Evolutionary conservation across 2,329 filamentous ascomycete species (phyloP).

Genomic region (Colletotrichum eremochloae): DNA sequence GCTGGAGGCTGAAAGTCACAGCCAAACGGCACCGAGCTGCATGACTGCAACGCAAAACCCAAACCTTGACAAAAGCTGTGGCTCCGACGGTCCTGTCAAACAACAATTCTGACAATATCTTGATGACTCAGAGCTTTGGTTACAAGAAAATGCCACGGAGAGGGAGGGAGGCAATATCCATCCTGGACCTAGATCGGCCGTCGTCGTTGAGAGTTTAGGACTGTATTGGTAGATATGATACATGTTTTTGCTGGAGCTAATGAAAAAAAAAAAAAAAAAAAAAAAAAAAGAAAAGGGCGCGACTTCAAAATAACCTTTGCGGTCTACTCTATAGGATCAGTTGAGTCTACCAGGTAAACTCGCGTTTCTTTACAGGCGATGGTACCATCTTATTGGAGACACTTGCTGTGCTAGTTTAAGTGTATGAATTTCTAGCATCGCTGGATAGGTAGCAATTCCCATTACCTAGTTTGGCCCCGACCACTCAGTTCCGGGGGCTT

Average conservation of each 20-base stretch:
- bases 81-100: too few relatives aligned
- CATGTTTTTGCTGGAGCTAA: neutral
- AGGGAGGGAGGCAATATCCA: too few relatives aligned
- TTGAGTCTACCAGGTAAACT: too few relatives aligned
- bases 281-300: rapidly evolving
- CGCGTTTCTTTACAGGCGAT: neutral
- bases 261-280: rapidly evolving
- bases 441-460: neutral
- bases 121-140: neutral
- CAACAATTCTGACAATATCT: neutral
- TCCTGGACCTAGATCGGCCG: neutral
- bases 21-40: too few relatives aligned
- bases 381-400: too few relatives aligned
- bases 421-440: neutral
- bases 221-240: neutral
- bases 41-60: too few relatives aligned
- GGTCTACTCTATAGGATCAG: too few relatives aligned
- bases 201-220: neutral
- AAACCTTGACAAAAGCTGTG: neutral
- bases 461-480: neutral
- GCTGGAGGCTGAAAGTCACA: neutral
- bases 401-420: too few relatives aligned
- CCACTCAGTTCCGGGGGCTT: neutral
- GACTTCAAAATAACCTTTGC: neutral
- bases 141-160: neutral